Evolutionary conservation across 108 stramenopile genomes (phyloP).

Genomic region (Cylindrotheca fusiformis): DNA sequence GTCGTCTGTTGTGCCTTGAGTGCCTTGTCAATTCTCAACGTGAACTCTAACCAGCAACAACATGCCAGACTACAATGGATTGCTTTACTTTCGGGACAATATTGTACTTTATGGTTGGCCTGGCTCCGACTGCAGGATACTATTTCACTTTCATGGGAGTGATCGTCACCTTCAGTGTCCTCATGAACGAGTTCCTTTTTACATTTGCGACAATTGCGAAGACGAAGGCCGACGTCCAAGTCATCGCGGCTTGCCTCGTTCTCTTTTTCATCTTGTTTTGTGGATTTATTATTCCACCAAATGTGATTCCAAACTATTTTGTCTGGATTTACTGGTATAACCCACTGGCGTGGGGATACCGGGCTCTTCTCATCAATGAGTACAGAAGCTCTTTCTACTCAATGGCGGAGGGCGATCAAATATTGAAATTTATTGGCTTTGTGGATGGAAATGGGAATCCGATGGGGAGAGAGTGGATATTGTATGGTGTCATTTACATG

Average conservation of each 20-base stretch:
- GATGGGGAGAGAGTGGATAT: constrained; percentile 57
- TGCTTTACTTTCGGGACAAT: constrained; percentile 65
- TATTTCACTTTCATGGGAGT: constrained; percentile 42
- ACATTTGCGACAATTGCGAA: constrained; percentile 47
- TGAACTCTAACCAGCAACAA: constrained; percentile 2
- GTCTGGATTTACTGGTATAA: constrained; percentile 59
- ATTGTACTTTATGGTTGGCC: constrained; percentile 68
- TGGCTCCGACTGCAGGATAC: constrained; percentile 33
- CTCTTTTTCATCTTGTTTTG: constrained; percentile 60
- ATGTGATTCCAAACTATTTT: constrained; percentile 56
- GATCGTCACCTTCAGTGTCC: constrained; percentile 39
- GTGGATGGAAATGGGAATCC: constrained; percentile 29
- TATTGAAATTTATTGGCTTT: constrained; percentile 51
- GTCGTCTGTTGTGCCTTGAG: constrained; percentile 3
- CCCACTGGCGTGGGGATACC: constrained; percentile 70
- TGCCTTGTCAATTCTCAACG: neutral
- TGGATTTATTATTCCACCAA: constrained; percentile 67
- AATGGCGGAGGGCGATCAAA: constrained; percentile 33
- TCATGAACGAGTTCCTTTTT: constrained; percentile 47
- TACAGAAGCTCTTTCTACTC: constrained; percentile 32
- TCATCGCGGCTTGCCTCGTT: constrained; percentile 43
- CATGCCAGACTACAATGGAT: constrained; percentile 38
- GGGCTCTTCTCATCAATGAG: constrained; percentile 56
- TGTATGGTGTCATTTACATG: constrained; percentile 55
- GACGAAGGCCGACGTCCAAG: constrained; percentile 31